These are phyloP conservation scores for Eutypella sp. DNA, from an alignment of 2,329 filamentous ascomycete genomes.

Conservation along the genomic window DNA sequence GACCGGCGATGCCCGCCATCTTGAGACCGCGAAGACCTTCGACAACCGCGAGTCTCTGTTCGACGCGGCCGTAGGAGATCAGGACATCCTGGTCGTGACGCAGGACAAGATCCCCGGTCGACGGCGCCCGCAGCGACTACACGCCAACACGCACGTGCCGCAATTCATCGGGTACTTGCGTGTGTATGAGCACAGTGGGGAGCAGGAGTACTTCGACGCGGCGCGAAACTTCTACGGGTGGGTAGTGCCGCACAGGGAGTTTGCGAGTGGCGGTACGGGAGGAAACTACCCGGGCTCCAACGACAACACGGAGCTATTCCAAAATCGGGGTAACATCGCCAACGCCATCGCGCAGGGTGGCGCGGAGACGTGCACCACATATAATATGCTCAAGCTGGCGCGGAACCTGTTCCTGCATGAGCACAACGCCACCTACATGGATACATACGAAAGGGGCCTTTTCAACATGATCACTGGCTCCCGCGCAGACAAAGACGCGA, in stretches of 20 bases:
- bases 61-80: constrained; percentile 22
- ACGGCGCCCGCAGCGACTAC: constrained; percentile 22
- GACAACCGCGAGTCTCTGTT: constrained; percentile 29
- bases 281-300: constrained; percentile 27
- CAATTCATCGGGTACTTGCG: constrained; percentile 28
- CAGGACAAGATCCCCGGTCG: constrained; percentile 23
- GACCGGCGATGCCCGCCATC: constrained; percentile 22
- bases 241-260: constrained; percentile 27
- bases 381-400: constrained; percentile 28
- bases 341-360: constrained; percentile 23
- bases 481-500: constrained; percentile 22
- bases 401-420: constrained; percentile 28
- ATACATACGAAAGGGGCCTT: constrained; percentile 28
- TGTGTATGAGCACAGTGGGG: constrained; percentile 25
- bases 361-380: constrained; percentile 28
- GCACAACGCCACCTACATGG: constrained; percentile 29
- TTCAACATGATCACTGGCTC: constrained; percentile 30
- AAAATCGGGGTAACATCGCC: constrained; percentile 29
- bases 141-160: constrained; percentile 28
- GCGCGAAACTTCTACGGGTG: constrained; percentile 30
- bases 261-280: constrained; percentile 25
- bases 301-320: constrained; percentile 27
- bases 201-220: constrained; percentile 23
- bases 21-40: constrained; percentile 26
- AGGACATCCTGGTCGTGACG: constrained; percentile 25